A percentile compares a stretch with the other conserved stretches of the same genome.
These are phyloP conservation scores for Pichia exigua DNA, from an alignment of 805 yeast species.

Conservation along the genomic window DNA sequence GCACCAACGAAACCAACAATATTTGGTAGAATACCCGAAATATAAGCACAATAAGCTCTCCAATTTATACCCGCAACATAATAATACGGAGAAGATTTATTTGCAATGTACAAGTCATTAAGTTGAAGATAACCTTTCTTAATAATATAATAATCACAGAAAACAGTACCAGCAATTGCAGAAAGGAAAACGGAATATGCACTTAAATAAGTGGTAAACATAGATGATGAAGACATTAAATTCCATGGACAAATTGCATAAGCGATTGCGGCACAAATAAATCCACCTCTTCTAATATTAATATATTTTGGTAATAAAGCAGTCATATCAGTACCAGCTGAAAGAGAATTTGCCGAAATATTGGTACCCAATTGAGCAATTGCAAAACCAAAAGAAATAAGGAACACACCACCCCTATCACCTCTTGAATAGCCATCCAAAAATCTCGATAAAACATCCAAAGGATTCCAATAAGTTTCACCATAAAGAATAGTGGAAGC, in stretches of 20 bases:
- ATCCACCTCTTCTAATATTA: constrained; percentile 75
- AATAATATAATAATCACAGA: constrained; percentile 61
- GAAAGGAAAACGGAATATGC: constrained; percentile 81
- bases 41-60: constrained; percentile 77
- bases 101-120: constrained; percentile 53
- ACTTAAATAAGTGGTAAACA: constrained; percentile 70
- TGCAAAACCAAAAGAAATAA: constrained; percentile 62
- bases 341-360: constrained; percentile 61
- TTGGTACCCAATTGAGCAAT: constrained; percentile 75
- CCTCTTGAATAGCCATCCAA: constrained; percentile 48
- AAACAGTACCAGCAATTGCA: constrained; percentile 72
- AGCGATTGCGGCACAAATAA: constrained; percentile 64
- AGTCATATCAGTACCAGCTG: constrained; percentile 68
- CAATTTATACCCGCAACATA: constrained; percentile 68
- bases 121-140: constrained; percentile 64
- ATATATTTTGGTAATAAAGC: constrained; percentile 56
- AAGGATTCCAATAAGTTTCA: constrained; percentile 73
- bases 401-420: constrained; percentile 72
- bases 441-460: constrained; percentile 63
- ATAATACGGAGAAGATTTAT: constrained; percentile 42
- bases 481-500: constrained; percentile 65
- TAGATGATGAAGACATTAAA: constrained; percentile 57
- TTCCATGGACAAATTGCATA: constrained; percentile 80
- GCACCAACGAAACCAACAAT: constrained; percentile 86
- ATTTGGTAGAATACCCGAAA: constrained; percentile 75